phyloP scores from a whole-genome alignment of 2,329 filamentous ascomycete species.

The Pleurostoma richardsiae region DNA sequence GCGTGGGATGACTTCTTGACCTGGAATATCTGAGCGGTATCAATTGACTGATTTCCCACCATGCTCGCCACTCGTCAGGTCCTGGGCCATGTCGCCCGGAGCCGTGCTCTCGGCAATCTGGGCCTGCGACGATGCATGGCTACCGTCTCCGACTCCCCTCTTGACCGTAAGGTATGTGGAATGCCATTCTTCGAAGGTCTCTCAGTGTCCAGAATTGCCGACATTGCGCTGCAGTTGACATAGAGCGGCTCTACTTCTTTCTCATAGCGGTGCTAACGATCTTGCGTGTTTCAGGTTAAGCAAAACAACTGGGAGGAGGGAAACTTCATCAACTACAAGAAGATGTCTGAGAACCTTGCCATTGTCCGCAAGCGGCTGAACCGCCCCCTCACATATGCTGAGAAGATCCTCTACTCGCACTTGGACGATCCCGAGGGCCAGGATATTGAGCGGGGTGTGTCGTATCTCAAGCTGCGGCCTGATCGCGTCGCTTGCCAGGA shows the following conservation, averaged over 20 bases:
- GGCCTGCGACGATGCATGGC: conserved; percentile 68
- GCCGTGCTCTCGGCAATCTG: conserved; percentile 54
- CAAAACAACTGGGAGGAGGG: conserved; percentile 96
- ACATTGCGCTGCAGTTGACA: no score
- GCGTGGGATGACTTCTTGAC: no score
- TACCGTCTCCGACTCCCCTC: conserved; percentile 77
- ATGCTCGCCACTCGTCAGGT: conserved; percentile 71
- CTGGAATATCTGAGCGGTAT: no score
- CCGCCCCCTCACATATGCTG: conserved; percentile 87
- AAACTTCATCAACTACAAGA: conserved; percentile 99
- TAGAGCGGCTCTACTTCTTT: background rate
- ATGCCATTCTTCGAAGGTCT: no score
- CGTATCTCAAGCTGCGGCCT: conserved; percentile 93
- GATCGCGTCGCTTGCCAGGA: conserved; percentile 99
- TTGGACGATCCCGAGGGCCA: conserved; percentile 94
- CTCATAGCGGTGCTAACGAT: background rate
- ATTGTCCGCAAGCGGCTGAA: conserved; percentile 88
- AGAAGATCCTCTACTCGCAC: conserved; percentile 99
- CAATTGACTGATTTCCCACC: conserved; percentile 25
- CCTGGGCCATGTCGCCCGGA: conserved; percentile 59
- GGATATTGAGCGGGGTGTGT: conserved; percentile 92
- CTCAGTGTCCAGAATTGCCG: no score
- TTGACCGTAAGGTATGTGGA: conserved; percentile 75
- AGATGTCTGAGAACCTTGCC: conserved; percentile 96
- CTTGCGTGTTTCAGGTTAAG: conserved; percentile 52